phyloP scores from a whole-genome alignment of 495 filamentous ascomycete genomes.

The Aspergillus bridgeri region DNA sequence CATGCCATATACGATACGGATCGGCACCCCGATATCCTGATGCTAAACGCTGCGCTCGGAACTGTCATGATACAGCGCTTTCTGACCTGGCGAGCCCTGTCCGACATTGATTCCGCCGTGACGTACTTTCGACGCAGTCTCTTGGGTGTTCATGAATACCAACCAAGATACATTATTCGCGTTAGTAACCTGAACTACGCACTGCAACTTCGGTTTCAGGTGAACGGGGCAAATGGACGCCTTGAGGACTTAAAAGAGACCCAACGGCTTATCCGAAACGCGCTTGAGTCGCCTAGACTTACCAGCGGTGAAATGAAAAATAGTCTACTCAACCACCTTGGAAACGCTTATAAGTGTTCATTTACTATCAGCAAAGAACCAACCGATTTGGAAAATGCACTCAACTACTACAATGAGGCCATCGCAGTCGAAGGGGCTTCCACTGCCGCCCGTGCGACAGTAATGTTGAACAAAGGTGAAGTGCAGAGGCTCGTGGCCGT shows the following conservation, averaged over 20 bases:
- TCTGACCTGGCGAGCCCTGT: not conserved
- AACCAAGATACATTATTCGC: not conserved
- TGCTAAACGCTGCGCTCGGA: constrained; percentile 2
- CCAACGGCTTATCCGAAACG: not conserved
- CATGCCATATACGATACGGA: not conserved
- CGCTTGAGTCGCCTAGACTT: not conserved
- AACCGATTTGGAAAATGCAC: constrained; percentile 2
- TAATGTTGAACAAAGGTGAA: not conserved
- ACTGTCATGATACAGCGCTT: constrained; percentile 5
- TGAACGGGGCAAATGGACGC: not conserved
- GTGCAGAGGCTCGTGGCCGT: not conserved
- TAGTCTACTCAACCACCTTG: not conserved
- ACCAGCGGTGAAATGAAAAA: not conserved
- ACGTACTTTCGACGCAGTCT: constrained; percentile 5
- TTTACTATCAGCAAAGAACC: not conserved
- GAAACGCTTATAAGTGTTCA: not conserved
- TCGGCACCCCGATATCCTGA: constrained; percentile 3
- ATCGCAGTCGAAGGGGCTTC: not conserved
- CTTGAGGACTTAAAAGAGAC: constrained; percentile 5
- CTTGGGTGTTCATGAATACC: not conserved
- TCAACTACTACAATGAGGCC: not conserved
- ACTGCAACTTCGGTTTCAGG: constrained; percentile 2
- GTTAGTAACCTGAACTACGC: not conserved
- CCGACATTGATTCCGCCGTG: constrained; percentile 1
- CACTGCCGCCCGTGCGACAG: not conserved